phyloP scores from a whole-genome alignment of 2,329 filamentous ascomycete species.

The Aspergillus japonicus region DNA sequence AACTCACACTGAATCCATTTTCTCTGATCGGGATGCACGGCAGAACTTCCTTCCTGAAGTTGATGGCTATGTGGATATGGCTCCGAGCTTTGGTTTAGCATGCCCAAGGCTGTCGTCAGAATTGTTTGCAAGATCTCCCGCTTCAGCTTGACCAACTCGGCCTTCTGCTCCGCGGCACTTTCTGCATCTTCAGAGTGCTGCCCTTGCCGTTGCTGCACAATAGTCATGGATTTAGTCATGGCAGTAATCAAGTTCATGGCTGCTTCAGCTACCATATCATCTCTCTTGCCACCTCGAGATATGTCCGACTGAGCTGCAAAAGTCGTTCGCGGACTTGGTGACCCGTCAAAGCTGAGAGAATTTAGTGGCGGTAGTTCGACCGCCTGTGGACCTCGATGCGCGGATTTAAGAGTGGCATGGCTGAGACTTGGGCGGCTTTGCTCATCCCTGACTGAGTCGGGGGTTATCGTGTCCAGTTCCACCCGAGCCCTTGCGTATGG shows the following conservation, averaged over 20 bases:
- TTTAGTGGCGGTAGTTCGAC: constrained; percentile 17
- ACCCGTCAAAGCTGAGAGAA: constrained; percentile 12
- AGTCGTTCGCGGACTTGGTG: constrained; percentile 9
- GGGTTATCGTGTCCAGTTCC: background rate
- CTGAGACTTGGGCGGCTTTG: background rate
- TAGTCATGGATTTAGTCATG: constrained; percentile 35
- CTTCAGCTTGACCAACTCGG: constrained; percentile 27
- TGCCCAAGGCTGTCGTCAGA: constrained; percentile 29
- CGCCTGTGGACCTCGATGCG: background rate
- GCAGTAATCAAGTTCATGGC: constrained; percentile 34
- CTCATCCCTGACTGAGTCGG: constrained; percentile 3
- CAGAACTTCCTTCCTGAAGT: background rate
- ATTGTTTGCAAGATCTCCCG: constrained; percentile 35
- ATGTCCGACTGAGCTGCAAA: constrained; percentile 6
- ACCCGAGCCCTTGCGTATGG: background rate
- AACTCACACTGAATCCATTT: constrained; percentile 32
- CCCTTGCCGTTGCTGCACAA: constrained; percentile 23
- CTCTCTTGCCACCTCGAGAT: constrained; percentile 14
- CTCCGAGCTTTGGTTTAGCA: constrained; percentile 16
- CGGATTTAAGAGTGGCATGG: background rate
- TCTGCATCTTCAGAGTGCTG: constrained; percentile 24
- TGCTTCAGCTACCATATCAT: constrained; percentile 28
- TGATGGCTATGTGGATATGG: background rate
- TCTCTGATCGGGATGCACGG: constrained; percentile 22
- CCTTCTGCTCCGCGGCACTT: constrained; percentile 19